Evolutionary conservation across 1,284 basidiomycete genomes (phyloP), one percentile per base, ranked within the genome.

Genomic region (Butyriboletus regius): DNA sequence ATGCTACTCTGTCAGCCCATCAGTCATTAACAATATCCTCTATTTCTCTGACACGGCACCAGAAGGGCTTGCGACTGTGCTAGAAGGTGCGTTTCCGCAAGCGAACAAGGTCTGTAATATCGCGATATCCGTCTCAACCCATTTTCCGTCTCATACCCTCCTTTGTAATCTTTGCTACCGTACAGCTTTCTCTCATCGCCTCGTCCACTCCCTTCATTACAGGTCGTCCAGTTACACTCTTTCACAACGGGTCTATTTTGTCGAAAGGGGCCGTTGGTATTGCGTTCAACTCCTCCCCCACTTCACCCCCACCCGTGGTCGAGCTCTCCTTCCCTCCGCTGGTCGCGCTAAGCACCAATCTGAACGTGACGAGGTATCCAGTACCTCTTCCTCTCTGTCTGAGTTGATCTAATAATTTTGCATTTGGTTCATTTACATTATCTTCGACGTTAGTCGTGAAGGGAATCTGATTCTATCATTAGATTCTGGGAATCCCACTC

Each of bases 121-220:
- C 7, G 54, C 54, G 3, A 48, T 28, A 22, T 31, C 17, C 32
- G 38, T 50, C 37, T 50, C 55, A 9, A 8, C 24, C 26, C n/a
- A 33, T 50, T 36, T 18, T 24, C 28, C 40, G 9, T 43, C 42
- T 51, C 15, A 42, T 28, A 17, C 2, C 20, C 7, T 33, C 28
- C 1, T 50, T 7, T 43, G 13, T 48, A 50, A 57, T 34, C 51
- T 32, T 50, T 33, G 9, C 37, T 39, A 22, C 22, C 24, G 31
- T 32, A 13, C 58, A 89, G 82, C 67, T 88, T 33, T 88, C 88
- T 14, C 72, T 91, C 18, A 66, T 87, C 13, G 84, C 83, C 0
- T 76, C 88, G 0, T 84, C 86, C 0, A 94, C 91, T 0, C 90
- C 91, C 0, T 94, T 94, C 65, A 72, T 91, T 18, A 93, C 89